Percentiles rank a stretch among this genome's conserved stretches.
Conservation (phyloP, 139 green algal genomes). For the Coccomyxa sp. region DNA sequence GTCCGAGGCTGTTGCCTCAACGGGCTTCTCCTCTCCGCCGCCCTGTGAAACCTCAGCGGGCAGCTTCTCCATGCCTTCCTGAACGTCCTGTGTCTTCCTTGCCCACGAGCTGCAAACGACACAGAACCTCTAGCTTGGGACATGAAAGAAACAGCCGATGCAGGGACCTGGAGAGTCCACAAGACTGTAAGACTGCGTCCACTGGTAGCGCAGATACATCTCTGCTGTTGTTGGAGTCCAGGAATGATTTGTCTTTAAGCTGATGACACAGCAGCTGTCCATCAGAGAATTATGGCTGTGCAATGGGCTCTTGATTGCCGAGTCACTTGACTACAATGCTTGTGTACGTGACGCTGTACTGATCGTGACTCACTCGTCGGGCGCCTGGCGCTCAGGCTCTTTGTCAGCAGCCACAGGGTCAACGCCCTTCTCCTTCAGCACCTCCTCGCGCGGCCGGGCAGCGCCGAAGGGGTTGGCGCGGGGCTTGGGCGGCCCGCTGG, state of each 20-base stretch:
- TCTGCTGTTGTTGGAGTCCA: background rate
- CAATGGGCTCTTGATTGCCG: too few relatives aligned
- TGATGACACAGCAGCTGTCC: too few relatives aligned
- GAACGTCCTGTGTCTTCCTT: background rate
- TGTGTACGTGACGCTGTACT: too few relatives aligned
- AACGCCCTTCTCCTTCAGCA: constrained; percentile 75
- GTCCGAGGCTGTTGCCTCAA: too few relatives aligned
- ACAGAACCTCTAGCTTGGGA: background rate
- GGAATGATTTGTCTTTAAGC: too few relatives aligned
- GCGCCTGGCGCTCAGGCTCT: background rate
- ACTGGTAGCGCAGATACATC: background rate
- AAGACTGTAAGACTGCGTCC: background rate
- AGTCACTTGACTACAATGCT: too few relatives aligned
- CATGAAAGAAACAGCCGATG: background rate
- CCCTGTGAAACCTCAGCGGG: too few relatives aligned
- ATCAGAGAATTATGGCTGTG: too few relatives aligned
- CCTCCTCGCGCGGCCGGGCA: constrained; percentile 81
- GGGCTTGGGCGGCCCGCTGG: constrained; percentile 5
- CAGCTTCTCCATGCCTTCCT: background rate
- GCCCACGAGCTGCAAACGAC: background rate
- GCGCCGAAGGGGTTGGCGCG: constrained; percentile 74
- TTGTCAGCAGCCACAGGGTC: background rate
- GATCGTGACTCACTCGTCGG: too few relatives aligned
- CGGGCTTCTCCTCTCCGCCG: too few relatives aligned
- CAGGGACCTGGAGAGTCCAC: background rate